Conservation (phyloP, 2,329 filamentous ascomycete genomes). For the Sarocladium brachiariae region DNA sequence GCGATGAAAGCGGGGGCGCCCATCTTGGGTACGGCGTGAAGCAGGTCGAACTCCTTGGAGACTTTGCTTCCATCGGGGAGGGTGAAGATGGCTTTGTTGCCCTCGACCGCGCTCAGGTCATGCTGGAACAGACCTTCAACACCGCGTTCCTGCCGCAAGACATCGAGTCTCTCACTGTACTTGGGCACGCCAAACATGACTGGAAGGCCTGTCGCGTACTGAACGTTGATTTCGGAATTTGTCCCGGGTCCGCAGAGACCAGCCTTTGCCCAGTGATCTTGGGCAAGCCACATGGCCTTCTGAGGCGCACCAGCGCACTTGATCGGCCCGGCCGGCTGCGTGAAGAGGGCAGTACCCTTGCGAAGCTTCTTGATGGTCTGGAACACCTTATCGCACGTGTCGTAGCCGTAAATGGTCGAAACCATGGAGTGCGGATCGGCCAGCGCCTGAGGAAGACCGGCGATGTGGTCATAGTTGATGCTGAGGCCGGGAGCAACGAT, state of each 20-base stretch:
- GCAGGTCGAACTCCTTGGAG: conserved; percentile 43
- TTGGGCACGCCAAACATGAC: conserved; percentile 56
- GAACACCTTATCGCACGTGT: conserved; percentile 48
- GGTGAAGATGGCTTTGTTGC: conserved; percentile 45
- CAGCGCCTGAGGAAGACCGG: conserved; percentile 49
- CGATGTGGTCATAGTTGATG: conserved; percentile 44
- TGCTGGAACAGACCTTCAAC: conserved; percentile 55
- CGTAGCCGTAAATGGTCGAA: conserved; percentile 52
- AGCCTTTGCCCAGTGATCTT: conserved; percentile 50
- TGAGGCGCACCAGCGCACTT: conserved; percentile 58
- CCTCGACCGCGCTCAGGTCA: conserved; percentile 46
- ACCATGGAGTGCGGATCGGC: conserved; percentile 39
- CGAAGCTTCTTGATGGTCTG: conserved; percentile 37
- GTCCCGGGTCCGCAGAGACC: conserved; percentile 40
- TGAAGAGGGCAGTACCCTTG: conserved; percentile 50
- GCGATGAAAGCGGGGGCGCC: conserved; percentile 47
- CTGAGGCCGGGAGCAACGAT: conserved; percentile 54
- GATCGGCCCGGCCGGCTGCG: conserved; percentile 49
- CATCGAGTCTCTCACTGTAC: conserved; percentile 47
- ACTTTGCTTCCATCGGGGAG: conserved; percentile 36
- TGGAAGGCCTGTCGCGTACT: conserved; percentile 48
- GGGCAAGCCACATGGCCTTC: conserved; percentile 56
- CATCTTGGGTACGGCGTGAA: conserved; percentile 55
- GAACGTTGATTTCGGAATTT: conserved; percentile 40
- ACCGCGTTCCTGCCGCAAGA: conserved; percentile 44